Conservation (phyloP, 768 basidiomycete species). For the Pisolithus microcarpus region DNA sequence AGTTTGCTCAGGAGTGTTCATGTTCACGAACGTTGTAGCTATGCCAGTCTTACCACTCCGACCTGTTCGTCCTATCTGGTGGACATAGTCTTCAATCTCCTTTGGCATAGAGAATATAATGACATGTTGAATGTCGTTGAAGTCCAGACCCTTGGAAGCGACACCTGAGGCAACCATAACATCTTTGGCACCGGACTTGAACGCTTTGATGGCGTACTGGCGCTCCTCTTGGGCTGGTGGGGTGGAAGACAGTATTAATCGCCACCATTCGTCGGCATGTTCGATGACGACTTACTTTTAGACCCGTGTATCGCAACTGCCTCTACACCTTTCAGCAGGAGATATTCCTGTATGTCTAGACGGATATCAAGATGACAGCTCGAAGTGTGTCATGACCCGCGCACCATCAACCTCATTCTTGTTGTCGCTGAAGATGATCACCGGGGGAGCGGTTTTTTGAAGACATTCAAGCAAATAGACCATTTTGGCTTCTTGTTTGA, state of each 20-base stretch:
- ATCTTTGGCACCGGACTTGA: conserved; percentile 95
- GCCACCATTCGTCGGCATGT: neutral
- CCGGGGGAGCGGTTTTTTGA: conserved; percentile 97
- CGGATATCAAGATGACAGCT: neutral
- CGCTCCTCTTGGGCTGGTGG: conserved; percentile 92
- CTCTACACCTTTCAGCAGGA: conserved; percentile 93
- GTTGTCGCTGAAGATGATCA: conserved; percentile 97
- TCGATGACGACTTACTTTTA: conserved; percentile 55
- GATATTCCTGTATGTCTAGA: conserved; percentile 94
- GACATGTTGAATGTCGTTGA: conserved; percentile 97
- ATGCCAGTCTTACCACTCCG: conserved; percentile 98
- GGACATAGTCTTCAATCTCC: conserved; percentile 99
- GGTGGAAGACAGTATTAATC: neutral
- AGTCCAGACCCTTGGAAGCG: conserved; percentile 96
- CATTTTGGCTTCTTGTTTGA: conserved; percentile 99
- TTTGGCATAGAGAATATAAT: conserved; percentile 99
- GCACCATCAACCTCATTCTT: conserved; percentile 99
- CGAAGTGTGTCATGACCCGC: conserved; percentile 11
- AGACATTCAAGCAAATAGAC: conserved; percentile 96
- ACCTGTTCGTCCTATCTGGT: conserved; percentile 98
- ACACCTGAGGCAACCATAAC: conserved; percentile 99
- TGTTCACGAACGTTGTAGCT: conserved; percentile 97
- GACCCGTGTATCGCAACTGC: conserved; percentile 98
- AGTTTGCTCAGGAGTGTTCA: conserved; percentile 95
- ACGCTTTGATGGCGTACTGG: conserved; percentile 97